Conservation (phyloP, 2,329 filamentous ascomycete genomes). For the Teratosphaeria nubilosa region DNA sequence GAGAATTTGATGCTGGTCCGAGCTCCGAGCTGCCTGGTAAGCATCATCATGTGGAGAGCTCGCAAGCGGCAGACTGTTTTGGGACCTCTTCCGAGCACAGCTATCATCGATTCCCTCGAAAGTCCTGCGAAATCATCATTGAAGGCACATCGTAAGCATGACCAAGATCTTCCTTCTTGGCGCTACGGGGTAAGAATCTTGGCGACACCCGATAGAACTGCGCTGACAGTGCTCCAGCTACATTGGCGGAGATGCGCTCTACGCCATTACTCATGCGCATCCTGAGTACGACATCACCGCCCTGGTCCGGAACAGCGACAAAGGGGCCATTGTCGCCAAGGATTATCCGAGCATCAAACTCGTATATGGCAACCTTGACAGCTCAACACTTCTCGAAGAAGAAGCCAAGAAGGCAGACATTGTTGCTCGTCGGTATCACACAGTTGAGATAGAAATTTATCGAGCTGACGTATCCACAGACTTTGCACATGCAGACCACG, state of each 20-base stretch:
- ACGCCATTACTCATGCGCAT: conserved; percentile 34
- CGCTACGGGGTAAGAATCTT: conserved; percentile 6
- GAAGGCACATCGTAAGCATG: conserved; percentile 5
- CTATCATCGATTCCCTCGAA: too few species aligned
- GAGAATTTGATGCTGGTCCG: background rate
- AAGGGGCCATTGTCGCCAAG: conserved; percentile 35
- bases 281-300: conserved; percentile 41
- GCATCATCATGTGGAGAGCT: background rate
- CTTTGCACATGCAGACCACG: conserved; percentile 37
- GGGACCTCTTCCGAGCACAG: background rate
- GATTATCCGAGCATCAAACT: conserved; percentile 39
- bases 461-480: conserved; percentile 22
- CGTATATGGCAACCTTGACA: conserved; percentile 44
- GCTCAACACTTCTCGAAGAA: conserved; percentile 32
- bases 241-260: conserved; percentile 37
- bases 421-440: conserved; percentile 31
- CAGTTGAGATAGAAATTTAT: background rate
- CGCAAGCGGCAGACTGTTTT: too few species aligned
- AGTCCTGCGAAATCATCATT: too few species aligned
- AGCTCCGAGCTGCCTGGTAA: background rate
- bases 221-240: conserved; percentile 24
- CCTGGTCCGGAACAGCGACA: conserved; percentile 41
- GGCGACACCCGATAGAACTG: background rate
- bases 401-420: conserved; percentile 41
- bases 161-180: conserved; percentile 17